Conservation (phyloP, 2,329 filamentous ascomycete species). For the Botrytis byssoidea region DNA sequence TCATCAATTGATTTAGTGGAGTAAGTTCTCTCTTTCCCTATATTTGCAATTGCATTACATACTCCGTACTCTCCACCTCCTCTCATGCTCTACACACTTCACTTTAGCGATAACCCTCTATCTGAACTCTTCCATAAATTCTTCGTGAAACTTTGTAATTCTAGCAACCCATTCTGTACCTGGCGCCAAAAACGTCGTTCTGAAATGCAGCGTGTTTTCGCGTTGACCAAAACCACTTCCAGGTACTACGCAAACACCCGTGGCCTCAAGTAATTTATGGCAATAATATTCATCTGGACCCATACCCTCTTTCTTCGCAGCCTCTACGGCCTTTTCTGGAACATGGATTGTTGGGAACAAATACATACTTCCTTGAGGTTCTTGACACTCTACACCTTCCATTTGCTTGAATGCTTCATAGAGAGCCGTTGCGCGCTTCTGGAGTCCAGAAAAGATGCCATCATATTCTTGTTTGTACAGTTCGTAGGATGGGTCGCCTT, state of each 20-base stretch:
- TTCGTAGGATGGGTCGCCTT: slow-evolving; percentile 79
- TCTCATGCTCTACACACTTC: neutral
- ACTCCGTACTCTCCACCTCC: neutral
- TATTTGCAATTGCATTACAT: neutral
- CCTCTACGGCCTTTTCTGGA: slow-evolving; percentile 70
- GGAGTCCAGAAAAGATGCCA: slow-evolving; percentile 74
- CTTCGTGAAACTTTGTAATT: slow-evolving; percentile 85
- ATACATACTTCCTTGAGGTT: slow-evolving; percentile 84
- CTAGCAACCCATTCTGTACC: slow-evolving; percentile 91
- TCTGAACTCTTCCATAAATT: slow-evolving; percentile 82
- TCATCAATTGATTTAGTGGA: neutral
- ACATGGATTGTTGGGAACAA: slow-evolving; percentile 93
- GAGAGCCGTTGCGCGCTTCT: slow-evolving; percentile 76
- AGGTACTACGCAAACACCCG: slow-evolving; percentile 90
- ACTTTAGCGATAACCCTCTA: slow-evolving; percentile 20
- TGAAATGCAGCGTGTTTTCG: slow-evolving; percentile 86
- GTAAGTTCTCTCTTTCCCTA: neutral
- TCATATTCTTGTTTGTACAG: slow-evolving; percentile 86
- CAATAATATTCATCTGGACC: slow-evolving; percentile 91
- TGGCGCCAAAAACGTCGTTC: slow-evolving; percentile 94
- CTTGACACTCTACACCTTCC: slow-evolving; percentile 91
- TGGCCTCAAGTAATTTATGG: slow-evolving; percentile 84
- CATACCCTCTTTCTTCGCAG: slow-evolving; percentile 71
- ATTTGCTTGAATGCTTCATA: slow-evolving; percentile 90
- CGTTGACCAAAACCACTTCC: slow-evolving; percentile 94